Base-by-base conservation (phyloP, 1,284 basidiomycete species). In the Anthracocystis walkeri region DNA sequence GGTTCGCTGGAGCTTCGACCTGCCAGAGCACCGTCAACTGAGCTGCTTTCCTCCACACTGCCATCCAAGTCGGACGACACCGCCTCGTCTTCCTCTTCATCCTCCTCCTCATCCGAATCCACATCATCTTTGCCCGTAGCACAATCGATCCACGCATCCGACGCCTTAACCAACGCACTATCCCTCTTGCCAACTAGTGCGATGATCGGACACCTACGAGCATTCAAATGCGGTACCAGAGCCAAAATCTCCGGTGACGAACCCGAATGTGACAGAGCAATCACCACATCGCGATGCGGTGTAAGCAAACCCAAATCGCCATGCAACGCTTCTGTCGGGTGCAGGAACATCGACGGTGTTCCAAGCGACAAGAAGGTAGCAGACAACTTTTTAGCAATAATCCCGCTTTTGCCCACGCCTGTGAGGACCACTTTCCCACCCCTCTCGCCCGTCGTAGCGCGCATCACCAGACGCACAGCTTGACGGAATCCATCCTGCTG, bases 381-480 rank as follows among this genome's bases (percentile, higher is more conserved):
- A 7, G 69, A 73, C 7, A 84, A 64, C 70, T 84, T 84, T 51
- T 77, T 80, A 4, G 78, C 82, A 21, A 84, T 80, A 44, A 83
- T 74, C 14, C 80, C 86, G 45, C 82, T 84, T 73, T 87, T 87
- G 27, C 86, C 86, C 3, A 87, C 82, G 21, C 86, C 86, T 0
- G 83, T 84, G 18, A 86, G 75, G 21, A 87, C 76, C 16, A 87
- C 69, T 67, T 86, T 87, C 44, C 86, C 86, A 65, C 80, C 58
- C 50, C 79, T 20, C 31, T 74, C 64, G 12, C 76, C 72, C 20
- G 63, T 65, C 1, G 75, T 78, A 16, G 71, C 65, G 23, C 76
- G 60, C 46, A 77, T 64, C 16, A 78, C 62, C n/a, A 81, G 58
- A 5, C 60, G 49, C n/a, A 81, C 58, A 21, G 80, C 80, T 27